Percentiles rank a stretch among this genome's conserved stretches.
Conservation (phyloP, 78 protist genomes). For the Paratrimastix pyriformis region DNA sequence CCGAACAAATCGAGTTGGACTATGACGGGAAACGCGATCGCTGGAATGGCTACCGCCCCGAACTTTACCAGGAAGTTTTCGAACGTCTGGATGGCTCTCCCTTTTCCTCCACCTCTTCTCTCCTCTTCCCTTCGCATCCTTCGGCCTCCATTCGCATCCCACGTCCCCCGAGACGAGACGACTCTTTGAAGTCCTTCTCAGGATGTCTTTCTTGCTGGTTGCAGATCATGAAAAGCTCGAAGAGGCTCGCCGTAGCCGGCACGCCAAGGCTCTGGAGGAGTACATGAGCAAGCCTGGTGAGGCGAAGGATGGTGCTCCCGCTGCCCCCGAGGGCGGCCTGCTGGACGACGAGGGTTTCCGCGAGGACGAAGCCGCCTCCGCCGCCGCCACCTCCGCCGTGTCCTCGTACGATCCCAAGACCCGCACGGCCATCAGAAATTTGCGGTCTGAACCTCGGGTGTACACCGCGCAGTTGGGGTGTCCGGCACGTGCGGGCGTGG, state of each 20-base stretch:
- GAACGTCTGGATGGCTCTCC: background rate
- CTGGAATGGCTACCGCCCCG: slow-evolving; percentile 80
- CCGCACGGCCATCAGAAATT: slow-evolving; percentile 62
- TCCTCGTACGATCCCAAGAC: slow-evolving; percentile 51
- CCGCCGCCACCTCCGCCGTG: slow-evolving; percentile 28
- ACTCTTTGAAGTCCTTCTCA: background rate
- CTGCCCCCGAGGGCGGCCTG: background rate
- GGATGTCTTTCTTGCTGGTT: background rate
- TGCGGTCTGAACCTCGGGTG: slow-evolving; percentile 32
- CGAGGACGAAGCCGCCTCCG: slow-evolving; percentile 25
- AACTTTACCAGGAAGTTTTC: slow-evolving; percentile 15
- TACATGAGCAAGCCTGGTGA: background rate
- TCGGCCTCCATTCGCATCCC: too few species aligned
- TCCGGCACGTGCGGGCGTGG: background rate
- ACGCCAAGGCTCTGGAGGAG: slow-evolving; percentile 19
- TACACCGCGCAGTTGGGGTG: background rate
- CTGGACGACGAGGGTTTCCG: slow-evolving; percentile 31
- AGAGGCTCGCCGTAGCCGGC: slow-evolving; percentile 25
- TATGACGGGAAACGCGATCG: slow-evolving; percentile 77
- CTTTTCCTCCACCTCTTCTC: too few species aligned
- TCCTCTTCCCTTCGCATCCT: too few species aligned
- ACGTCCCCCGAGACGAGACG: background rate
- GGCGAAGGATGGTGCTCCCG: background rate
- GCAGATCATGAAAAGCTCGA: slow-evolving; percentile 7
- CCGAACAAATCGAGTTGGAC: background rate